phyloP scores from a whole-genome alignment of 805 yeast genomes.

The Metschnikowia gruessii region DNA sequence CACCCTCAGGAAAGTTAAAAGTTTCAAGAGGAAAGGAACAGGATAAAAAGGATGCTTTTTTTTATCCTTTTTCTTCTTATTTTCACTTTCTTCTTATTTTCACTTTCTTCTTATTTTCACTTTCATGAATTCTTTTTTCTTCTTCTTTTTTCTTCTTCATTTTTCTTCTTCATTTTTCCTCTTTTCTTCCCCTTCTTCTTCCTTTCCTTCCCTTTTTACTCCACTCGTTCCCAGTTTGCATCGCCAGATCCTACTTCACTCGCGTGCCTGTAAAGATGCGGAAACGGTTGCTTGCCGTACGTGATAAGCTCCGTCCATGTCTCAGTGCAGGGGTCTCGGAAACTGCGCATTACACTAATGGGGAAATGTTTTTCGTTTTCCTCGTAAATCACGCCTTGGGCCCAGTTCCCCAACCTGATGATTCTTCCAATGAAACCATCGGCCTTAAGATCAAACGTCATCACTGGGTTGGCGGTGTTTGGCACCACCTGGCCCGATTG shows the following conservation, averaged over 20 bases:
- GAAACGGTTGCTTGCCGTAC: slow-evolving; percentile 30
- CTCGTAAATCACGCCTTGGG: slow-evolving; percentile 46
- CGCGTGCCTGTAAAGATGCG: slow-evolving; percentile 12
- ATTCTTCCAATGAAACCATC: slow-evolving; percentile 41
- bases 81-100: too few species aligned
- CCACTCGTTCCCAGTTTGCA: slow-evolving; percentile 5
- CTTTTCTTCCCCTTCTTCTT: too few species aligned
- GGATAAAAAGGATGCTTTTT: too few species aligned
- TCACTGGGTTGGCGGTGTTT: slow-evolving; percentile 22
- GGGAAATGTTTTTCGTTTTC: slow-evolving; percentile 20
- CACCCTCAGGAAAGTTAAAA: too few species aligned
- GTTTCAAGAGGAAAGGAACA: too few species aligned
- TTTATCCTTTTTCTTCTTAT: too few species aligned
- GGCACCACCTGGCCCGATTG: not conserved
- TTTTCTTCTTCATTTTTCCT: not conserved
- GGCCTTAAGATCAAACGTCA: slow-evolving; percentile 17
- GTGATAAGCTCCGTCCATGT: slow-evolving; percentile 27
- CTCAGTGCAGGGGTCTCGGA: slow-evolving; percentile 13
- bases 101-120: too few species aligned
- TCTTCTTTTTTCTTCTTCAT: not conserved
- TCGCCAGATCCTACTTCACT: not conserved
- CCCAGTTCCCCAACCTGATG: slow-evolving; percentile 50
- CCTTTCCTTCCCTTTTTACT: not conserved
- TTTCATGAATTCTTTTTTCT: not conserved
- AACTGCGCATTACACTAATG: slow-evolving; percentile 29